phyloP scores from a whole-genome alignment of 192 early-diverging fungal genomes.

The Backusella luteola region DNA sequence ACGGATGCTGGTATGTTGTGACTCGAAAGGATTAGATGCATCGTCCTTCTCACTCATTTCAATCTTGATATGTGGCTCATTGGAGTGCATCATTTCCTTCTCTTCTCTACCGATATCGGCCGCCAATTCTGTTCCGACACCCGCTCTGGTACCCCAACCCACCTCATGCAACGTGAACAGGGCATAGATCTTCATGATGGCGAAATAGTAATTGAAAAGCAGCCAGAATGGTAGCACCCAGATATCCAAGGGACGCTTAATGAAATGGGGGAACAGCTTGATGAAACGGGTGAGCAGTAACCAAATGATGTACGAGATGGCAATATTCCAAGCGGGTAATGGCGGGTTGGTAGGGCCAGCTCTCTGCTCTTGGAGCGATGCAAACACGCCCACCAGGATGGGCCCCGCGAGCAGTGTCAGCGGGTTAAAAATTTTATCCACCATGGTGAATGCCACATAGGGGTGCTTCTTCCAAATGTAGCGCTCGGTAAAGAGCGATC shows the following conservation, averaged over 20 bases:
- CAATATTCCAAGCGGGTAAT: slow-evolving; percentile 59
- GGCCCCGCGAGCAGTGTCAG: slow-evolving; percentile 67
- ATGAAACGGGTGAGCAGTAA: slow-evolving; percentile 59
- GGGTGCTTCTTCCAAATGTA: slow-evolving; percentile 63
- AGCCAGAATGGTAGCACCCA: slow-evolving; percentile 61
- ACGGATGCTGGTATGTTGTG: background rate
- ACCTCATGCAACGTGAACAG: slow-evolving; percentile 68
- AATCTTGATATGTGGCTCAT: background rate
- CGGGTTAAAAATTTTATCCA: slow-evolving; percentile 74
- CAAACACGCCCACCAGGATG: slow-evolving; percentile 54
- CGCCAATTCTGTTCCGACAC: slow-evolving; percentile 32
- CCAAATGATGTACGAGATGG: slow-evolving; percentile 60
- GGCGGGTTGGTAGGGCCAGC: slow-evolving; percentile 16
- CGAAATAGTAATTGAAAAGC: slow-evolving; percentile 70
- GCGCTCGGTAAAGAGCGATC: slow-evolving; percentile 60
- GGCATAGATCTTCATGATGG: slow-evolving; percentile 65
- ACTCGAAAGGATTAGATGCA: background rate
- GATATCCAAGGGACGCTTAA: slow-evolving; percentile 61
- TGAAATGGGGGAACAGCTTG: slow-evolving; percentile 67
- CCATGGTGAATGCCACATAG: slow-evolving; percentile 70
- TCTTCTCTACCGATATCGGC: slow-evolving; percentile 26
- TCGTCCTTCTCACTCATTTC: background rate
- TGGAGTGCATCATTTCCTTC: background rate
- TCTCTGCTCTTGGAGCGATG: slow-evolving; percentile 36
- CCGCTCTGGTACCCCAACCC: slow-evolving; percentile 66